Conservation (phyloP, 2,329 filamentous ascomycete genomes). For the Xylaria hypoxylon region DNA sequence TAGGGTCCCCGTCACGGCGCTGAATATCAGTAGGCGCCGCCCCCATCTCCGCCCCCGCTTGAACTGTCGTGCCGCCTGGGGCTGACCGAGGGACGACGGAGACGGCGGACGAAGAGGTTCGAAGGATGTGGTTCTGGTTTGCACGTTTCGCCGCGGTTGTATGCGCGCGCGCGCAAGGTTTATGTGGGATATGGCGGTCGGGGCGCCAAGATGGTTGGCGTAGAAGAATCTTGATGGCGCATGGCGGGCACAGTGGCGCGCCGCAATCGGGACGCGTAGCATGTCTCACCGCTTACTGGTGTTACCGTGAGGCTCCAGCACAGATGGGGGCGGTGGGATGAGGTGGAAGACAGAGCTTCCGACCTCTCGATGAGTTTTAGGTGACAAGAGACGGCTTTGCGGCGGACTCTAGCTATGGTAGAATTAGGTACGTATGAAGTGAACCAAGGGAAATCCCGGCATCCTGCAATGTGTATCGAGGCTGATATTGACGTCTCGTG, state of each 20-base stretch:
- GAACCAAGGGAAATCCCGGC: constrained; percentile 4
- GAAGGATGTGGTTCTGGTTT: constrained; percentile 56
- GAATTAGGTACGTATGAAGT: not conserved
- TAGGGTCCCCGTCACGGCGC: constrained; percentile 67
- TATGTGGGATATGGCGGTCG: constrained; percentile 34
- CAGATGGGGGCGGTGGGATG: constrained; percentile 6
- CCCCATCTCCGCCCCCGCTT: constrained; percentile 77
- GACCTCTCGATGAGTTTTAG: constrained; percentile 19
- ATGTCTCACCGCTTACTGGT: constrained; percentile 30
- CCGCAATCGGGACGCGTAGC: constrained; percentile 39
- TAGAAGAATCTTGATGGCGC: constrained; percentile 23
- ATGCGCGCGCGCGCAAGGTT: constrained; percentile 32
- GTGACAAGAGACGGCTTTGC: not conserved
- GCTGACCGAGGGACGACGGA: constrained; percentile 80
- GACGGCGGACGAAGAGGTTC: constrained; percentile 79
- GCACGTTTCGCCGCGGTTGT: constrained; percentile 48
- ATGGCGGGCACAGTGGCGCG: constrained; percentile 35
- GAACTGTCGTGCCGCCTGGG: constrained; percentile 77
- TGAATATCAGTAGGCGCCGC: constrained; percentile 76
- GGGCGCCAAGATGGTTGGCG: constrained; percentile 14
- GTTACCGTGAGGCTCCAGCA: not conserved
- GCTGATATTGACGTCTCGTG: not conserved
- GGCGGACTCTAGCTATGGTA: constrained; percentile 9
- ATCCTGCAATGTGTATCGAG: constrained; percentile 3
- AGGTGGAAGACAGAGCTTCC: constrained; percentile 38